These are phyloP conservation scores for Gonapodya sp. DNA, from an alignment of 192 early-diverging fungal genomes.

Conservation along the genomic window DNA sequence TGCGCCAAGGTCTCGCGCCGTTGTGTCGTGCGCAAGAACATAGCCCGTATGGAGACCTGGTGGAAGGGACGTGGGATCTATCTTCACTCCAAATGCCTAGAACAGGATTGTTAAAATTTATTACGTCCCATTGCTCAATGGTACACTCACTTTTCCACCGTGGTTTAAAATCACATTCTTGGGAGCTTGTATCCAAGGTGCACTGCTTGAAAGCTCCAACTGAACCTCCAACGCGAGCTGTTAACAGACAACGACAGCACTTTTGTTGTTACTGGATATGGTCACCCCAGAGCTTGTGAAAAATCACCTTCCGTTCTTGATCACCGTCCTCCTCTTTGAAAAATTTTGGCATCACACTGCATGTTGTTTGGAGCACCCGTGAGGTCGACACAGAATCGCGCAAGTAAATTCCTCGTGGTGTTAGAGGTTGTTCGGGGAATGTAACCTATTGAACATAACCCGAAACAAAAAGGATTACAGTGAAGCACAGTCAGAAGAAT, in stretches of 20 bases:
- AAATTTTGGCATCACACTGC: constrained; percentile 48
- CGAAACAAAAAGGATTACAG: constrained; percentile 11
- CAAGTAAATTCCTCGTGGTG: constrained; percentile 76
- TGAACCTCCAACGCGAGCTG: constrained; percentile 73
- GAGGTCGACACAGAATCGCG: constrained; percentile 65
- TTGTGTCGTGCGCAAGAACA: constrained; percentile 71
- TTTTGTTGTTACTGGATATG: neutral
- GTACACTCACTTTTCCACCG: constrained; percentile 29
- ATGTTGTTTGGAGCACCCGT: constrained; percentile 41
- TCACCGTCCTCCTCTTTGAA: constrained; percentile 49
- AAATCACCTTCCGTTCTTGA: neutral
- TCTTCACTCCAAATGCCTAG: constrained; percentile 49
- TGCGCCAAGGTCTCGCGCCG: constrained; percentile 57
- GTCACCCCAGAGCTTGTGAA: neutral
- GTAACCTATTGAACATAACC: constrained; percentile 14
- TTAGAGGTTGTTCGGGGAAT: constrained; percentile 12
- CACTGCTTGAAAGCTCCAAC: constrained; percentile 54
- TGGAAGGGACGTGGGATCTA: constrained; percentile 71
- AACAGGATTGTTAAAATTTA: constrained; percentile 7
- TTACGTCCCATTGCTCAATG: neutral
- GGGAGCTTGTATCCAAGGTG: constrained; percentile 69
- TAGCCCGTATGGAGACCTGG: constrained; percentile 73
- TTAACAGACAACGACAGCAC: too few species aligned
- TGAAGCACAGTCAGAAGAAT: neutral
- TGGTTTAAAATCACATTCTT: constrained; percentile 61